Conservation (phyloP, 164 flowering plant species). For the Akebia trifoliata region DNA sequence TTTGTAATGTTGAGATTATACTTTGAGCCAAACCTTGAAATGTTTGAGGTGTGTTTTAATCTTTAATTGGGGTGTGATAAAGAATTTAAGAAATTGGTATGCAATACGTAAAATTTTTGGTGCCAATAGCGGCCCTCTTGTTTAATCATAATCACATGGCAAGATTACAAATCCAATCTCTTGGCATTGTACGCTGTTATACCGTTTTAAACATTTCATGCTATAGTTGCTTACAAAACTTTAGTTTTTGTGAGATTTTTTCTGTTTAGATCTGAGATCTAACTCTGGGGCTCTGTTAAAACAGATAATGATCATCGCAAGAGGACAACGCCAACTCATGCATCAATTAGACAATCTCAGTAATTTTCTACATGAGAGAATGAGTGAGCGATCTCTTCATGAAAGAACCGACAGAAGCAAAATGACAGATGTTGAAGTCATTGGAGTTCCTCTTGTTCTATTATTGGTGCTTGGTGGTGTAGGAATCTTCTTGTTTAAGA, state of each 20-base stretch:
- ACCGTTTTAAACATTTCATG: no score
- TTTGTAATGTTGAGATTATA: no score
- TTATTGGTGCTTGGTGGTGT: constrained; percentile 60
- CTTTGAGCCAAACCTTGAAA: no score
- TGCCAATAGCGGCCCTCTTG: no score
- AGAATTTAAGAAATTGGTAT: no score
- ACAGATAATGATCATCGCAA: constrained; percentile 46
- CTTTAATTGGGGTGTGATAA: no score
- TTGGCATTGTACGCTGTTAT: no score
- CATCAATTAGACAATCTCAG: constrained; percentile 63
- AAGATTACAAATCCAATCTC: no score
- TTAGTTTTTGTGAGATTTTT: background rate
- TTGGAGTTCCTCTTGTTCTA: constrained; percentile 38
- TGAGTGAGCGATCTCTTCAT: constrained; percentile 43
- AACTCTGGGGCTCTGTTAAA: background rate
- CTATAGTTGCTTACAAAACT: background rate
- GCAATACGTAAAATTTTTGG: no score
- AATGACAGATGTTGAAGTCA: constrained; percentile 20
- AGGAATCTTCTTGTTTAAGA: constrained; percentile 45
- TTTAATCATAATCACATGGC: no score
- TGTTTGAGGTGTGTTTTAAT: no score
- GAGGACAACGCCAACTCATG: constrained; percentile 65
- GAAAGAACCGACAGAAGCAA: constrained; percentile 26
- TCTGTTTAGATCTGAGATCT: background rate
- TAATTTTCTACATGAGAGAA: constrained; percentile 50